These are phyloP conservation scores for Penicillium malachiteum DNA, from an alignment of 495 filamentous ascomycete species.

Conservation along the genomic window DNA sequence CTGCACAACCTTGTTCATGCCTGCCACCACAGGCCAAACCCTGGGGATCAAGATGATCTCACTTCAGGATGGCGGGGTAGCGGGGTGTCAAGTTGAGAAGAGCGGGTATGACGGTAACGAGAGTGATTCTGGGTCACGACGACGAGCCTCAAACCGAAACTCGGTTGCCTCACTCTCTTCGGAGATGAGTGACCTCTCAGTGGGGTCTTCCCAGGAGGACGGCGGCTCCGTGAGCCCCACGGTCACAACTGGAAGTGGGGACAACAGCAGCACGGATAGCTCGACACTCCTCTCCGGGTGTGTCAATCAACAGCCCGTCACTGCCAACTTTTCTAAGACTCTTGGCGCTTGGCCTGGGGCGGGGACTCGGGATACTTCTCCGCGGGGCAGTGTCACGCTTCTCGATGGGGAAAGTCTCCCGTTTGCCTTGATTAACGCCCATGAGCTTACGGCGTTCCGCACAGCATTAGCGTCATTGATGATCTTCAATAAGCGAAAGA, in stretches of 20 bases:
- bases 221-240: conserved; percentile 18
- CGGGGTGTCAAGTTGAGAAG: conserved; percentile 37
- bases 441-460: conserved; percentile 87
- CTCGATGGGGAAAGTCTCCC: conserved; percentile 66
- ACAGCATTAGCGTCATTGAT: conserved; percentile 81
- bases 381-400: conserved; percentile 76
- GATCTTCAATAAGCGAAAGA: conserved; percentile 67
- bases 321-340: conserved; percentile 27
- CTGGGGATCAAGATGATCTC: conserved; percentile 66
- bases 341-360: conserved; percentile 41
- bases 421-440: conserved; percentile 77
- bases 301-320: conserved; percentile 36
- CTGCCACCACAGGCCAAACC: conserved; percentile 60
- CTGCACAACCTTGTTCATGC: conserved; percentile 90
- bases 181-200: conserved; percentile 40
- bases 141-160: conserved; percentile 18
- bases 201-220: conserved; percentile 37
- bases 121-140: conserved; percentile 14
- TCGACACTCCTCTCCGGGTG: conserved; percentile 34
- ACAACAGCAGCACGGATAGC: conserved; percentile 24
- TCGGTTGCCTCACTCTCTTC: conserved; percentile 42
- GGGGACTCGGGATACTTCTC: conserved; percentile 56
- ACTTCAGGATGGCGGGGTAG: conserved; percentile 34
- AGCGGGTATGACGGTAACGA: conserved; percentile 16
- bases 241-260: conserved; percentile 24